A percentile compares a stretch with the other conserved stretches of the same genome.
These are phyloP conservation scores for Acacia confusa DNA, from an alignment of 306 rosid genomes.

Conservation along the genomic window DNA sequence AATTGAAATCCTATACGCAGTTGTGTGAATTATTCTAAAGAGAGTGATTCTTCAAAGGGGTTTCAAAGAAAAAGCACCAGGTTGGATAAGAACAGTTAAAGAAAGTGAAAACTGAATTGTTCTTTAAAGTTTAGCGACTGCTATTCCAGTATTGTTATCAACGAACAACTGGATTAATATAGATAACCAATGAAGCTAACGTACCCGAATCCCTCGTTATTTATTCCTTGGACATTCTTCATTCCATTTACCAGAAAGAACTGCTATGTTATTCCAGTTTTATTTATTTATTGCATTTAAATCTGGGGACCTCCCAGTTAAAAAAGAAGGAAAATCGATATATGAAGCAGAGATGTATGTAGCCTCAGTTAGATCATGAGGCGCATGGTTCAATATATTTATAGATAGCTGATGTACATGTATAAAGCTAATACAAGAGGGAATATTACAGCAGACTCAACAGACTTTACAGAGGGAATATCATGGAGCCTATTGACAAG, in stretches of 20 bases:
- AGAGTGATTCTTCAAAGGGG: background rate
- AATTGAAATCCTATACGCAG: background rate
- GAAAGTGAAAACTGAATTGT: background rate
- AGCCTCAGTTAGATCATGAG: too few relatives aligned
- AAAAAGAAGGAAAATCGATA: too few relatives aligned
- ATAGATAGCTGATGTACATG: too few relatives aligned
- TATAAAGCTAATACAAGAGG: too few relatives aligned
- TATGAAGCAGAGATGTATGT: too few relatives aligned
- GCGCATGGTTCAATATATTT: too few relatives aligned
- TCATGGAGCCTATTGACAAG: too few relatives aligned
- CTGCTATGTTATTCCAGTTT: too few relatives aligned
- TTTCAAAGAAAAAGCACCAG: background rate
- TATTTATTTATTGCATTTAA: too few relatives aligned
- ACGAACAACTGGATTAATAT: background rate
- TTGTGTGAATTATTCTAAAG: slow-evolving; percentile 14
- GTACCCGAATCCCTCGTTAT: background rate
- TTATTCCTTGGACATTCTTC: background rate
- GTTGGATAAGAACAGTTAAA: slow-evolving; percentile 13
- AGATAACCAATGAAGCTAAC: background rate
- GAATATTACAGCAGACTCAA: too few relatives aligned
- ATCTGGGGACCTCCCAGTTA: too few relatives aligned
- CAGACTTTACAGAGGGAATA: too few relatives aligned
- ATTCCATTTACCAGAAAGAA: background rate
- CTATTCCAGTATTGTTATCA: background rate
- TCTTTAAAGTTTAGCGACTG: background rate